Evolutionary conservation across 345 rosid species (phyloP).

Genomic region (Orychophragmus violaceus): DNA sequence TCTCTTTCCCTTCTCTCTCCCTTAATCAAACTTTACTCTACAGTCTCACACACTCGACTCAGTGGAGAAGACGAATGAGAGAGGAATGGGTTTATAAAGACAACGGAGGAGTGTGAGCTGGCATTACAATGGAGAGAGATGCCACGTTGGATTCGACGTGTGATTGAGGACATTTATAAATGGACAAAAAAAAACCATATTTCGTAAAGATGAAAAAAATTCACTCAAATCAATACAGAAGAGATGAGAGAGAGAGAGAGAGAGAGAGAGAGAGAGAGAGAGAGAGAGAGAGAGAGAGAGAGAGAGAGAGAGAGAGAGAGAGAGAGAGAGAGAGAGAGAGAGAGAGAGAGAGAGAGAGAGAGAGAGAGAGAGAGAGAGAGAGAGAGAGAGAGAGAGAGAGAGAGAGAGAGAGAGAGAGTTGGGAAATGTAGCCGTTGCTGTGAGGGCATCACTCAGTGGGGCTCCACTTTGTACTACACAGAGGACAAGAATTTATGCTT

Average conservation of each 20-base stretch:
- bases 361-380: neutral
- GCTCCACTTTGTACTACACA: conserved; percentile 31
- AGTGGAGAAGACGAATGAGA: conserved; percentile 12
- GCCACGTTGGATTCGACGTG: conserved; percentile 47
- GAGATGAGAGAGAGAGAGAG: neutral
- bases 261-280: conserved; percentile 8
- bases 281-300: conserved; percentile 12
- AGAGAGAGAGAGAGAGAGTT: conserved; percentile 13
- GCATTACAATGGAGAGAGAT: conserved; percentile 21
- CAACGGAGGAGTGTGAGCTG: conserved; percentile 13
- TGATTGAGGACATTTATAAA: conserved; percentile 1
- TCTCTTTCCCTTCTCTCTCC: neutral
- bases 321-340: conserved; percentile 1
- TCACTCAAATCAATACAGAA: conserved; percentile 13
- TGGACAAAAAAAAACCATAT: conserved; percentile 28
- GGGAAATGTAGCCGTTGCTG: conserved; percentile 44
- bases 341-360: neutral
- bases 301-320: conserved; percentile 5
- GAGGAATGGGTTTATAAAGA: conserved; percentile 19
- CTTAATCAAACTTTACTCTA: neutral
- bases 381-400: neutral
- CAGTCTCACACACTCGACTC: conserved; percentile 14
- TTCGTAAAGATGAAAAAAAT: neutral
- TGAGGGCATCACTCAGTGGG: conserved; percentile 31
- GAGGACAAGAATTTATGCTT: conserved; percentile 36